Conservation (phyloP, 192 early-diverging fungal genomes). For the Thoreauomyces humboldtii region DNA sequence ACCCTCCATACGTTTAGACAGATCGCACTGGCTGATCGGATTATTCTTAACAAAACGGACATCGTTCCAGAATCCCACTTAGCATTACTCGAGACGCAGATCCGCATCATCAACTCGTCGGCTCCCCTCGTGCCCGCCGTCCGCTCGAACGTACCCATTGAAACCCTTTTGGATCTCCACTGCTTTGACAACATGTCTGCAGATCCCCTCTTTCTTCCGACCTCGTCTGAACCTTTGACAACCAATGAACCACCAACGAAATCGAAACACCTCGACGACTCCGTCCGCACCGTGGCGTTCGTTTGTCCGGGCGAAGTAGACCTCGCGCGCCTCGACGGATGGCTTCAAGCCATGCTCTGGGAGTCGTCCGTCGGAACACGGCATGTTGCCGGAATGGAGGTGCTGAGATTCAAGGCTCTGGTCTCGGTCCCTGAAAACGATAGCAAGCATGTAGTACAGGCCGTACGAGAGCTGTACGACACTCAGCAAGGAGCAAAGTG, state of each 20-base stretch:
- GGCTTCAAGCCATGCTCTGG: constrained; percentile 76
- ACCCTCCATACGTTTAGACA: no score
- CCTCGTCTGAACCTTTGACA: not conserved
- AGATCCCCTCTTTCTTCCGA: constrained; percentile 28
- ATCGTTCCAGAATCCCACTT: constrained; percentile 43
- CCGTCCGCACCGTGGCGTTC: constrained; percentile 60
- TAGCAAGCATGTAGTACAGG: constrained; percentile 53
- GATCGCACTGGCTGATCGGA: constrained; percentile 84
- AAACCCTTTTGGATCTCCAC: constrained; percentile 60
- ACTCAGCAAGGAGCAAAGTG: constrained; percentile 49
- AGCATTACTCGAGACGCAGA: constrained; percentile 38
- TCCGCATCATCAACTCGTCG: constrained; percentile 51
- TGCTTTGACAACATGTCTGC: constrained; percentile 51
- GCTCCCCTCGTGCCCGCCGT: constrained; percentile 45
- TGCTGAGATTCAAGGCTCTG: constrained; percentile 64
- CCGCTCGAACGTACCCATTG: constrained; percentile 49
- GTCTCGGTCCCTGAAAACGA: constrained; percentile 39
- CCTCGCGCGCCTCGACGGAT: constrained; percentile 62
- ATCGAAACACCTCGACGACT: constrained; percentile 37
- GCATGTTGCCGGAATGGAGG: constrained; percentile 21
- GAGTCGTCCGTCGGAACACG: constrained; percentile 41
- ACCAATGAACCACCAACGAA: not conserved
- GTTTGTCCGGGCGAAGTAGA: constrained; percentile 44
- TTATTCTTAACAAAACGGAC: constrained; percentile 87
- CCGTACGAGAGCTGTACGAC: constrained; percentile 68